Percentiles rank a stretch among this genome's conserved stretches.
phyloP scores from a whole-genome alignment of 2,329 filamentous ascomycete species.

The Colletotrichum musicola region DNA sequence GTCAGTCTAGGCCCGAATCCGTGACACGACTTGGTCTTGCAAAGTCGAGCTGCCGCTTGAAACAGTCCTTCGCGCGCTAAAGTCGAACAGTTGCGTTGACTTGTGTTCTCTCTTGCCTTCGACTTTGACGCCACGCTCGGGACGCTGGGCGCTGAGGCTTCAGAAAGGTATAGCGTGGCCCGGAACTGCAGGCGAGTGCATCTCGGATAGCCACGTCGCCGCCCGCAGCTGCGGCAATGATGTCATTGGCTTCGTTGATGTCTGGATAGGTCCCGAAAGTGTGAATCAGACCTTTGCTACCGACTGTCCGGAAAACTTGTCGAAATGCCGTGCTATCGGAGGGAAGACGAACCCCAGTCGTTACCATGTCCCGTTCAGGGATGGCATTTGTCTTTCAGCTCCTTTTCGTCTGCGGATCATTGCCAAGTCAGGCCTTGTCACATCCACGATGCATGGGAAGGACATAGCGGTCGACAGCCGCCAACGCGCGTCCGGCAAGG shows the following conservation, averaged over 20 bases:
- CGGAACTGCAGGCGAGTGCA: background rate
- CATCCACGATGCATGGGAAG: slow-evolving; percentile 3
- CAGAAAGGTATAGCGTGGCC: slow-evolving; percentile 23
- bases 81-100: background rate
- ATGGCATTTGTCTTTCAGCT: slow-evolving; percentile 21
- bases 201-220: slow-evolving; percentile 23
- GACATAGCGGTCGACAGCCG: slow-evolving; percentile 27
- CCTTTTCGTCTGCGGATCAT: slow-evolving; percentile 16
- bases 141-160: slow-evolving; percentile 19
- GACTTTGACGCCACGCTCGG: slow-evolving; percentile 24
- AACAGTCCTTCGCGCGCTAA: slow-evolving; percentile 33
- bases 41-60: slow-evolving; percentile 28
- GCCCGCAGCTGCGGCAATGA: slow-evolving; percentile 16
- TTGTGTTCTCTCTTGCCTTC: background rate
- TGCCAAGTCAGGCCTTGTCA: slow-evolving; percentile 1
- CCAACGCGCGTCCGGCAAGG: background rate
- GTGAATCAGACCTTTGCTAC: background rate
- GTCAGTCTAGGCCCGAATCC: slow-evolving; percentile 1
- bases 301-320: background rate
- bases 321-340: background rate
- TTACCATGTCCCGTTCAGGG: background rate
- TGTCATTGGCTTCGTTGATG: slow-evolving; percentile 21
- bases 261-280: background rate
- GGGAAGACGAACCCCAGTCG: background rate
- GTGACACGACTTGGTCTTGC: slow-evolving; percentile 7